Evolutionary conservation across 2,329 filamentous ascomycete genomes (phyloP).

Genomic region (Cladosporium oxysporum): DNA sequence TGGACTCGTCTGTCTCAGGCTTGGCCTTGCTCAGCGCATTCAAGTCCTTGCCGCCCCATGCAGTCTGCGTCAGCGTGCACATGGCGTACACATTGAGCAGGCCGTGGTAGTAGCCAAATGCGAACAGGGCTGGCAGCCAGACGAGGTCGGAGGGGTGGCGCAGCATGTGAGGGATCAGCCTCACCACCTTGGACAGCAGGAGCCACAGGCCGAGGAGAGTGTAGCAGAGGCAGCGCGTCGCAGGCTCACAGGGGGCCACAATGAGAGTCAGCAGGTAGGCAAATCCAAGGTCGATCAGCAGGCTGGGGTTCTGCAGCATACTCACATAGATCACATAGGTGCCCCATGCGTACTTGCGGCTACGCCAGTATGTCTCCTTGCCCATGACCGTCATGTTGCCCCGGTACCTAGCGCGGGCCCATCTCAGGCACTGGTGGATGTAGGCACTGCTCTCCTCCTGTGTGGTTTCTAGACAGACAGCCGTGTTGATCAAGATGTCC

Average conservation of each 20-base stretch:
- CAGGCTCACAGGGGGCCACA: constrained; percentile 22
- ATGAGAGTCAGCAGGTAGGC: constrained; percentile 37
- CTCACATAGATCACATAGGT: constrained; percentile 59
- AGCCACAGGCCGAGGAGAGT: constrained; percentile 45
- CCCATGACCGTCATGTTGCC: constrained; percentile 54
- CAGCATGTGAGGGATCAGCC: constrained; percentile 56
- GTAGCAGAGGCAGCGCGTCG: neutral
- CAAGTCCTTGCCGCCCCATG: constrained; percentile 36
- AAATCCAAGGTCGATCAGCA: constrained; percentile 54
- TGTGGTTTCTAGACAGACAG: constrained; percentile 53
- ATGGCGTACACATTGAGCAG: constrained; percentile 59
- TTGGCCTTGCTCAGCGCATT: neutral
- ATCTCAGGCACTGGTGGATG: constrained; percentile 55
- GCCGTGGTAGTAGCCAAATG: constrained; percentile 61
- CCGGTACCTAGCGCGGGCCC: constrained; percentile 61
- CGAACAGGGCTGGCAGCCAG: constrained; percentile 52
- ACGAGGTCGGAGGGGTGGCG: constrained; percentile 55
- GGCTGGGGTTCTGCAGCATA: constrained; percentile 57
- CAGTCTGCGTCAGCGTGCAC: constrained; percentile 45
- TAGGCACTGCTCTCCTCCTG: constrained; percentile 56
- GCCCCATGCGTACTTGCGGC: constrained; percentile 50
- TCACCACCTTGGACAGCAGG: constrained; percentile 58
- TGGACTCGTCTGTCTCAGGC: neutral
- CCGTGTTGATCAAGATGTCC: constrained; percentile 58
- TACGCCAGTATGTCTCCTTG: constrained; percentile 38